Evolutionary conservation across 805 yeast species (phyloP).

Genomic region (Pichia nakasei): DNA sequence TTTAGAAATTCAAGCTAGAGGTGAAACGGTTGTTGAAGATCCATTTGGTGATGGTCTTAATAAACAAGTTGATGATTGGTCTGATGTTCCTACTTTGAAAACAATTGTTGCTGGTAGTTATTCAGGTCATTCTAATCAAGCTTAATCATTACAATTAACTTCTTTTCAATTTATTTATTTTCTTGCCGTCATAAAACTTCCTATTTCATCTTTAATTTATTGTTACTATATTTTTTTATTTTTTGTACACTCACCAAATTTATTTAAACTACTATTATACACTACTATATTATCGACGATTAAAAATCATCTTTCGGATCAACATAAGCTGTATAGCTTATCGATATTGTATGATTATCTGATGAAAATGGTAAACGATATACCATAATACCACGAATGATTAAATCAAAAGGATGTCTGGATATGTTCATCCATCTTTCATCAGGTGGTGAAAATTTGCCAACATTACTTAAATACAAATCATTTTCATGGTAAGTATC

Average conservation of each 20-base stretch:
- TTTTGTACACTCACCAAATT: neutral
- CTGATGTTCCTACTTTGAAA: slow-evolving; percentile 34
- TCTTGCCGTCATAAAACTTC: neutral
- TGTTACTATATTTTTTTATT: neutral
- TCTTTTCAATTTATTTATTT: neutral
- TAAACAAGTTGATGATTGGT: slow-evolving; percentile 19
- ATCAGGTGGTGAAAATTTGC: slow-evolving; percentile 12
- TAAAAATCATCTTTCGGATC: slow-evolving; percentile 34
- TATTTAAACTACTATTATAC: too few relatives aligned
- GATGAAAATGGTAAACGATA: slow-evolving; percentile 63
- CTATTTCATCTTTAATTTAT: neutral
- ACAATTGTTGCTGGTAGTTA: slow-evolving; percentile 44
- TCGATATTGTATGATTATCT: slow-evolving; percentile 47
- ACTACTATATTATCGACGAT: neutral
- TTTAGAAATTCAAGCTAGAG: slow-evolving; percentile 25
- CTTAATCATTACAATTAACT: neutral
- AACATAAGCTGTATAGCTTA: slow-evolving; percentile 48
- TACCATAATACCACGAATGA: slow-evolving; percentile 71
- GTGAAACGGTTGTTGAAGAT: slow-evolving; percentile 22
- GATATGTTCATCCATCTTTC: slow-evolving; percentile 68
- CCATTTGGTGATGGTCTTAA: slow-evolving; percentile 26
- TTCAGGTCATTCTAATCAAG: slow-evolving; percentile 27
- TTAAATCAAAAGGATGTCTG: slow-evolving; percentile 75
- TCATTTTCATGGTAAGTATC: too few relatives aligned
- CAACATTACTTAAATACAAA: too few relatives aligned